Evolutionary conservation across 192 early-diverging fungal genomes (phyloP).

Genomic region (Coemansia sp.): DNA sequence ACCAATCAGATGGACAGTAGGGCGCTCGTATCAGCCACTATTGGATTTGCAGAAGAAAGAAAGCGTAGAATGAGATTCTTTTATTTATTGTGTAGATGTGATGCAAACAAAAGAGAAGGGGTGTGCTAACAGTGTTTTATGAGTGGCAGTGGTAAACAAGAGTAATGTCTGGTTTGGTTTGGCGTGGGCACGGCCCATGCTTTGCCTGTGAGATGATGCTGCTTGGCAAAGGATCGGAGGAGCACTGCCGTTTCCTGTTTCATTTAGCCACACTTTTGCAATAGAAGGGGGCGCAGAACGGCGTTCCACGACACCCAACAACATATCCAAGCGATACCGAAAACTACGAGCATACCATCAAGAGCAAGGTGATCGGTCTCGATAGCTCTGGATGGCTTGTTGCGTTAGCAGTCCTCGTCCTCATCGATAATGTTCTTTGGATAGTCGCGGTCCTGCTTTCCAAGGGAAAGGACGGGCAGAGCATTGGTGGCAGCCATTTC

Average conservation of each 20-base stretch:
- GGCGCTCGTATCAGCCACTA: not conserved
- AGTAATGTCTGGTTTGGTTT: not conserved
- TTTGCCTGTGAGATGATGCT: not conserved
- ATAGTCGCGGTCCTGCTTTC: constrained; percentile 14
- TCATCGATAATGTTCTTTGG: constrained; percentile 18
- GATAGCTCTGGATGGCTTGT: not conserved
- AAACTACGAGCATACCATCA: not conserved
- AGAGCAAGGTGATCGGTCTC: not conserved
- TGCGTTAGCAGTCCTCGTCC: constrained; percentile 4
- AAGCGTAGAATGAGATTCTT: not conserved
- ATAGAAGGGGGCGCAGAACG: too few relatives aligned
- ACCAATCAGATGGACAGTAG: not conserved
- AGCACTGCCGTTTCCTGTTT: not conserved
- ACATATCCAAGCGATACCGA: not conserved
- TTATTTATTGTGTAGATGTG: not conserved
- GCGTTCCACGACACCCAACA: too few relatives aligned
- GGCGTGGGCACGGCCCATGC: not conserved
- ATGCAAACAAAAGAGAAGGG: not conserved
- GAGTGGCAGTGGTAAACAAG: not conserved
- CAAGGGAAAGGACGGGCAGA: not conserved
- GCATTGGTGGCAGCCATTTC: constrained; percentile 1
- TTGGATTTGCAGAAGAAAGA: not conserved
- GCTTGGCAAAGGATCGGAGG: not conserved
- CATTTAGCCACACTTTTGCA: too few relatives aligned
- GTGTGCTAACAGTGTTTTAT: not conserved